Evolutionary conservation across 179 eudicot genomes (phyloP).

Genomic region (Pouteria campechiana): DNA sequence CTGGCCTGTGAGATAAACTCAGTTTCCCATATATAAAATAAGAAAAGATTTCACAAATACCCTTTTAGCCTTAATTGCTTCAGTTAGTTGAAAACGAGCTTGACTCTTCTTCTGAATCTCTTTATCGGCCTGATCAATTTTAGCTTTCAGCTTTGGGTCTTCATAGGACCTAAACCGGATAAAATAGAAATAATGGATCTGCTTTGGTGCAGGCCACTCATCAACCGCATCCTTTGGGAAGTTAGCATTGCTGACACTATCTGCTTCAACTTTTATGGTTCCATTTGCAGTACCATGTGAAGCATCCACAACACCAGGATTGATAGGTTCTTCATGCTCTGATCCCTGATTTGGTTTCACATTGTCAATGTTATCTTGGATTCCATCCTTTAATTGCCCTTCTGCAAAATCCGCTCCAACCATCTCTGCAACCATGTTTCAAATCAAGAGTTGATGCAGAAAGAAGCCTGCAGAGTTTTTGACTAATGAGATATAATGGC

Average conservation of each 20-base stretch:
- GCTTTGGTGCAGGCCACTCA: constrained; percentile 65
- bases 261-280: constrained; percentile 24
- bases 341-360: constrained; percentile 16
- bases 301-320: no score
- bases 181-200: constrained; percentile 50
- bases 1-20: no score
- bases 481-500: no score
- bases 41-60: no score
- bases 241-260: constrained; percentile 18
- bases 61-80: constrained; percentile 44
- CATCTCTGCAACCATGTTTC: constrained; percentile 37
- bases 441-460: no score
- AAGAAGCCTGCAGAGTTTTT: no score
- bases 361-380: constrained; percentile 24
- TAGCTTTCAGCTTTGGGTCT: constrained; percentile 54
- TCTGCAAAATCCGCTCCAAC: constrained; percentile 39
- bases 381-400: no score
- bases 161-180: constrained; percentile 48
- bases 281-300: constrained; percentile 48
- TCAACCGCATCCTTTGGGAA: constrained; percentile 68
- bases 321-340: constrained; percentile 28
- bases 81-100: constrained; percentile 32
- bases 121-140: constrained; percentile 42
- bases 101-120: constrained; percentile 41
- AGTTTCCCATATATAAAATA: no score